phyloP scores from a whole-genome alignment of 2,329 filamentous ascomycete species.

The Nannizziopsis arthrosporioides region DNA sequence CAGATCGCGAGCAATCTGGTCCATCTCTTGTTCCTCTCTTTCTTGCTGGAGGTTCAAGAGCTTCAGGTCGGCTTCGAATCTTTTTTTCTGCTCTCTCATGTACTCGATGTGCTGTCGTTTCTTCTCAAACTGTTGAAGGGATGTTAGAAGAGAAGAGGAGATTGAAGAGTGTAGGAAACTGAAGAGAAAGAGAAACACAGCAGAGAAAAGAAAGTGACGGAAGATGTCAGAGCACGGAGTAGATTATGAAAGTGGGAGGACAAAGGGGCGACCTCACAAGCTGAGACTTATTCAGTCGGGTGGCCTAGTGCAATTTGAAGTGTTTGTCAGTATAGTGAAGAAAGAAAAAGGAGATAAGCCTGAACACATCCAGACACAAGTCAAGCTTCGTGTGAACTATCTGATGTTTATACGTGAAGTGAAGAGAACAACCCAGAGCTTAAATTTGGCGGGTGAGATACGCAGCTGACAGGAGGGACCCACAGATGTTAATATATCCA shows the following conservation, averaged over 20 bases:
- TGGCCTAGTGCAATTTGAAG: conserved; percentile 16
- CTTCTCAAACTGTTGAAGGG: conserved; percentile 64
- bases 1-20: conserved; percentile 72
- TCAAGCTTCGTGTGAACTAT: no score
- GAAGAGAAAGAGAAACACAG: conserved; percentile 1
- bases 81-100: conserved; percentile 74
- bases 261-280: conserved; percentile 18
- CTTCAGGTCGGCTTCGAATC: conserved; percentile 87
- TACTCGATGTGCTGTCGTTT: conserved; percentile 88
- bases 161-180: conserved; percentile 3
- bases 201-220: conserved; percentile 6
- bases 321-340: conserved; percentile 11
- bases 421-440: no score
- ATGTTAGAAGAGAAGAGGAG: conserved; percentile 20
- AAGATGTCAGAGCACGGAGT: not conserved
- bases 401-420: no score
- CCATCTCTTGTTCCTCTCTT: conserved; percentile 70
- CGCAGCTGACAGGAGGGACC: conserved; percentile 20
- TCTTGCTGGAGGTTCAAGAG: conserved; percentile 75
- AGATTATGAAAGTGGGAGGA: not conserved
- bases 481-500: conserved; percentile 45
- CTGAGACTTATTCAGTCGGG: conserved; percentile 19
- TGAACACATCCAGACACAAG: conserved; percentile 3
- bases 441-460: no score
- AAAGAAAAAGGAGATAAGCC: not conserved